Evolutionary conservation across 495 filamentous ascomycete species (phyloP), one percentile per base, ranked within the genome.

Genomic region (Penicillium macrosclerotiorum): DNA sequence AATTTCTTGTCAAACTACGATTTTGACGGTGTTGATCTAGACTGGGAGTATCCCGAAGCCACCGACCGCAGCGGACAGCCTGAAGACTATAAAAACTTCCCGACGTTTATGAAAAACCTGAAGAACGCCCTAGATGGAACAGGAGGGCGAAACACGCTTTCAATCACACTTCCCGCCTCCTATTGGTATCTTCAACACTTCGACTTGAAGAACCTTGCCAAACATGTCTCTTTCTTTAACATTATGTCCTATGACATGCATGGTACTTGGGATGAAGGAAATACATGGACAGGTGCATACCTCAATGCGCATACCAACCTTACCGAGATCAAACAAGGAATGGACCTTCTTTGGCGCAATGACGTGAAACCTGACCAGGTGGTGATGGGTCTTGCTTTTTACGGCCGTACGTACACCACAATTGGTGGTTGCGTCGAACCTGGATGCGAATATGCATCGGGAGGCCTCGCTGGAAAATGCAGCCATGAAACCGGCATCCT

Each of bases 11-110:
- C 56, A 1, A 47, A 52, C 8, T 78, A 77, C 25, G 68, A 66
- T 3, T 81, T 82, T 38, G 61, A 77, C 36, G 82, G 81, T 1
- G 56, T 81, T 1, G 79, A 84, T 48, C 34, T 83, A 9, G 80
- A 82, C 51, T 83, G 79, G 78, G 75, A 81, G 26, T 81, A 77
- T 51, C 76, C 77, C 1, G 67, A 16, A 0, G 62, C 67, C 4
- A 19, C 45, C 8, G 71, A 75, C 2, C 63, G 69, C 11, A 54
- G 64, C 9, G 76, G 78, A 0, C 37, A 33, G 0, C 5, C 30
- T 5, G 64, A 36, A 3, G 77, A 82, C 49, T 62, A 44, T 5
- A 49, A 42, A 1, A 79, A 81, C 49, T 69, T 64, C 30, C 62
- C 70, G 1, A 18, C 16, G 0, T 59, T 82, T 5, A 25, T 79